Evolutionary conservation across 192 early-diverging fungal genomes (phyloP).

Genomic region (Lunasporangiospora selenospora): DNA sequence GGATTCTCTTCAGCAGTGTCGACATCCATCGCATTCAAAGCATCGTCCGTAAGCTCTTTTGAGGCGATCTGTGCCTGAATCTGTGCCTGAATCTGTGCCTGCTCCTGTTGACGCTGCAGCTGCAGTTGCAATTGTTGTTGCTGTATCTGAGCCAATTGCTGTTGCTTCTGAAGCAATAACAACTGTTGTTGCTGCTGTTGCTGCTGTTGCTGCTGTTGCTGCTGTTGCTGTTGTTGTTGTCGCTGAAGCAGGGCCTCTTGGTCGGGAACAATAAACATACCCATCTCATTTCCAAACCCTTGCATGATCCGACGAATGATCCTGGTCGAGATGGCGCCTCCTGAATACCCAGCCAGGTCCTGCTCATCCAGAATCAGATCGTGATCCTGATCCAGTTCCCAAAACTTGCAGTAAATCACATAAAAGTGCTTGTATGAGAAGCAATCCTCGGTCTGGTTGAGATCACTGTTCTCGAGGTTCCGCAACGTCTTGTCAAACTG

Average conservation of each 20-base stretch:
- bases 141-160: background rate
- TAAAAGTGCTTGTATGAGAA: slow-evolving; percentile 99
- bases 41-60: background rate
- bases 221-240: slow-evolving; percentile 40
- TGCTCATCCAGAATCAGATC: slow-evolving; percentile 77
- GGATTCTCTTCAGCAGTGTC: background rate
- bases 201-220: slow-evolving; percentile 15
- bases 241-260: slow-evolving; percentile 17
- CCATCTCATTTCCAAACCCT: slow-evolving; percentile 65
- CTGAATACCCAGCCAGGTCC: slow-evolving; percentile 79
- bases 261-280: slow-evolving; percentile 42
- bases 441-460: slow-evolving; percentile 74
- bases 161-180: background rate
- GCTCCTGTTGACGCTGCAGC: background rate
- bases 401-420: slow-evolving; percentile 97
- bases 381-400: slow-evolving; percentile 91
- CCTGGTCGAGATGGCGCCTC: slow-evolving; percentile 68
- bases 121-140: background rate
- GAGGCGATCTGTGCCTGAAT: background rate
- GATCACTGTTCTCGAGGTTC: slow-evolving; percentile 62
- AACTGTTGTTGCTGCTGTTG: slow-evolving; percentile 18
- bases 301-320: slow-evolving; percentile 78
- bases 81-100: background rate
- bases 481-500: slow-evolving; percentile 68
- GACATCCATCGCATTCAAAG: background rate